Conservation (phyloP, 2,329 filamentous ascomycete species). For the Botrytis fragariae region DNA sequence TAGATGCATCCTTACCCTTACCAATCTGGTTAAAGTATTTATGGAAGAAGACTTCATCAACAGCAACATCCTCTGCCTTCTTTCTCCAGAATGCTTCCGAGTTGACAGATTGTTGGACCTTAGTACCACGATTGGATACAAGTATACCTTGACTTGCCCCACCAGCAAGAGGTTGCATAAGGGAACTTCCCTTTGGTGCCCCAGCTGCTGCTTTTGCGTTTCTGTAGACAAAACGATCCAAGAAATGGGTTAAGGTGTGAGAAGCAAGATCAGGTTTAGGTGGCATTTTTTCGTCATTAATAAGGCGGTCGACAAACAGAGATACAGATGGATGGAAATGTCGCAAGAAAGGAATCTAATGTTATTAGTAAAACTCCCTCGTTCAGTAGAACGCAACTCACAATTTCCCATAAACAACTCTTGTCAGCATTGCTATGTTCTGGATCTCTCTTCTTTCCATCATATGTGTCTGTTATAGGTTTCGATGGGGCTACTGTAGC, state of each 20-base stretch:
- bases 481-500: slow-evolving; percentile 19
- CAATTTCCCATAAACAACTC: slow-evolving; percentile 89
- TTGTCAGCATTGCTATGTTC: slow-evolving; percentile 90
- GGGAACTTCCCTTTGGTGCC: slow-evolving; percentile 72
- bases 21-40: slow-evolving; percentile 83
- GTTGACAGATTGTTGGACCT: slow-evolving; percentile 70
- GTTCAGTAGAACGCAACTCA: slow-evolving; percentile 43
- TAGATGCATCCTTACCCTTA: slow-evolving; percentile 56
- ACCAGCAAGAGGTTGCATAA: slow-evolving; percentile 90
- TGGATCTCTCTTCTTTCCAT: slow-evolving; percentile 87
- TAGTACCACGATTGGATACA: slow-evolving; percentile 45
- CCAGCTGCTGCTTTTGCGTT: slow-evolving; percentile 72
- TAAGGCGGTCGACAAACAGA: slow-evolving; percentile 72
- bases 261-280: slow-evolving; percentile 87
- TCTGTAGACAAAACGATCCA: slow-evolving; percentile 98
- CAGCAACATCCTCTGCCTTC: slow-evolving; percentile 81
- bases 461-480: slow-evolving; percentile 54
- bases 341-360: slow-evolving; percentile 60
- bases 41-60: slow-evolving; percentile 97
- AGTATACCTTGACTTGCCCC: slow-evolving; percentile 59
- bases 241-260: slow-evolving; percentile 90
- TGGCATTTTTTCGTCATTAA: slow-evolving; percentile 67
- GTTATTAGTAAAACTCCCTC: not conserved
- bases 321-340: slow-evolving; percentile 95
- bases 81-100: slow-evolving; percentile 87